These are phyloP conservation scores for Pyrenophora tritici-repentis DNA, from an alignment of 2,329 filamentous ascomycete species.

Conservation along the genomic window DNA sequence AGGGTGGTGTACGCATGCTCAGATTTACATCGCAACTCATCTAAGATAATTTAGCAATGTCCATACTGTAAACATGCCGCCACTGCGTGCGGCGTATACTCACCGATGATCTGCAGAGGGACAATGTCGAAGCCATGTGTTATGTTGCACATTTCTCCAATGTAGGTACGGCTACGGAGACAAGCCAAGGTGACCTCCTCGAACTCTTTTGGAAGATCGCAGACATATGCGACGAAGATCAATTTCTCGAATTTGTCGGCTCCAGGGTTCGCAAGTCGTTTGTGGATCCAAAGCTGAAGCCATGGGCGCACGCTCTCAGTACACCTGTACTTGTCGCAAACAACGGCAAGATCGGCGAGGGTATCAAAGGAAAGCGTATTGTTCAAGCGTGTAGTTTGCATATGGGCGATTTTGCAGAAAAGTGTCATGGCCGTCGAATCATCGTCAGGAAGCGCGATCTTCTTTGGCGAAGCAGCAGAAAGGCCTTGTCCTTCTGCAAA, in stretches of 20 bases:
- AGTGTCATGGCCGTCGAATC: constrained; percentile 8
- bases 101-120: too few species aligned
- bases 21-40: too few species aligned
- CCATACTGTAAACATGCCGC: too few species aligned
- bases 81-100: too few species aligned
- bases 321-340: constrained; percentile 36
- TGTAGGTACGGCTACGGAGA: background rate
- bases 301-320: constrained; percentile 16
- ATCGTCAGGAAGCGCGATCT: constrained; percentile 18
- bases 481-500: constrained; percentile 1
- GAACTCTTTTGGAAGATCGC: constrained; percentile 1
- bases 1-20: too few species aligned
- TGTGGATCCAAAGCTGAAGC: constrained; percentile 11
- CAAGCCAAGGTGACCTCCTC: background rate
- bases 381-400: background rate
- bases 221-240: constrained; percentile 9
- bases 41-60: too few species aligned
- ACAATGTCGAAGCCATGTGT: too few species aligned
- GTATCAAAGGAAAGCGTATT: background rate
- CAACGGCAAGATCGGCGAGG: constrained; percentile 24
- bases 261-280: too few species aligned
- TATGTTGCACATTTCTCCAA: background rate
- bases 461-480: background rate
- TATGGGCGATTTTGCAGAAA: constrained; percentile 14
- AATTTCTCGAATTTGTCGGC: constrained; percentile 1